These are phyloP conservation scores for Pichia scutulata DNA, from an alignment of 805 yeast species.

Conservation along the genomic window DNA sequence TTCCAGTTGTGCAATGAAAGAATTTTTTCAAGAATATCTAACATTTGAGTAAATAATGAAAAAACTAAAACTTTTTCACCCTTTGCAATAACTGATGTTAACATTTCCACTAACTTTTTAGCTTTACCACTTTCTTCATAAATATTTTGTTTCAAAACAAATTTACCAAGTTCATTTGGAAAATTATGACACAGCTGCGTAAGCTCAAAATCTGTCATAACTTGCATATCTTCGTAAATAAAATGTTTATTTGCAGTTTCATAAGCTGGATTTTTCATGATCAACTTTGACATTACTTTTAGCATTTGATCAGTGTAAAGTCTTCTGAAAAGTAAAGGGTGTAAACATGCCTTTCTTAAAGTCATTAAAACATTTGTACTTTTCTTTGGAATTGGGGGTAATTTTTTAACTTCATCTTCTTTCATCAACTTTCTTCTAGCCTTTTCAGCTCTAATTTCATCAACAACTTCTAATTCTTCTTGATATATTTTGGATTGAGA, in stretches of 20 bases:
- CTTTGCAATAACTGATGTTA: slow-evolving; percentile 47
- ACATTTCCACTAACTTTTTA: slow-evolving; percentile 42
- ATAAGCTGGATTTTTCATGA: slow-evolving; percentile 77
- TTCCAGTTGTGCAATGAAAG: slow-evolving; percentile 55
- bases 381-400: slow-evolving; percentile 18
- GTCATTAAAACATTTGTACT: slow-evolving; percentile 73
- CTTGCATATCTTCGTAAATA: slow-evolving; percentile 90
- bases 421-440: slow-evolving; percentile 33
- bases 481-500: slow-evolving; percentile 55
- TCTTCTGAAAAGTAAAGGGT: slow-evolving; percentile 77
- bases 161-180: slow-evolving; percentile 53
- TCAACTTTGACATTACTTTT: slow-evolving; percentile 62
- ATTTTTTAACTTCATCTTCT: slow-evolving; percentile 28
- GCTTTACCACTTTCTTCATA: slow-evolving; percentile 71
- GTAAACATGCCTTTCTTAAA: slow-evolving; percentile 86
- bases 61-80: slow-evolving; percentile 72
- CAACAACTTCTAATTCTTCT: slow-evolving; percentile 42
- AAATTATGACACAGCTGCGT: slow-evolving; percentile 66
- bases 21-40: slow-evolving; percentile 79
- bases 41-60: slow-evolving; percentile 86
- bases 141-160: slow-evolving; percentile 43
- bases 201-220: slow-evolving; percentile 88
- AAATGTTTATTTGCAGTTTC: slow-evolving; percentile 63
- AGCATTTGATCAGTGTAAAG: slow-evolving; percentile 50
- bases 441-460: slow-evolving; percentile 34